Evolutionary conservation across 2,329 filamentous ascomycete genomes (phyloP).

Genomic region (Huntiella bhutanensis): DNA sequence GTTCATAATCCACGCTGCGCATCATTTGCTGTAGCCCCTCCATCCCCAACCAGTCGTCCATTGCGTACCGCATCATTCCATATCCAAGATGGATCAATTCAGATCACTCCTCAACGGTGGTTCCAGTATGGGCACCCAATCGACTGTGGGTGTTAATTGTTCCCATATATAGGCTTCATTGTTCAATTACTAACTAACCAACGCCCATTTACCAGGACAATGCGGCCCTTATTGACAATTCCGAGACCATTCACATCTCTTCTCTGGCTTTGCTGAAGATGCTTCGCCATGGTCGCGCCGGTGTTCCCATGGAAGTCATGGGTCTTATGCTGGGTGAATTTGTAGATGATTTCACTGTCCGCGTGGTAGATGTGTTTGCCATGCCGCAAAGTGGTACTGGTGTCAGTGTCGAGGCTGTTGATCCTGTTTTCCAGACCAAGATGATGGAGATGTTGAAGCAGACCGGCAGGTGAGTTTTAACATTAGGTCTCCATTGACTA

Average conservation of each 20-base stretch:
- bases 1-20: neutral
- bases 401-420: conserved; percentile 94
- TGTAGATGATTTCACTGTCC: conserved; percentile 44
- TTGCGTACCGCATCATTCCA: neutral
- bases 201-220: conserved; percentile 45
- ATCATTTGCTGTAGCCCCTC: neutral
- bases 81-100: conserved; percentile 8
- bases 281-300: conserved; percentile 89
- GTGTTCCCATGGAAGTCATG: conserved; percentile 99
- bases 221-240: conserved; percentile 86
- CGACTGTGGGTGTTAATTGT: conserved; percentile 7
- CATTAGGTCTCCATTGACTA: neutral
- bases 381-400: conserved; percentile 98
- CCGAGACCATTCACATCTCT: conserved; percentile 97
- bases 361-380: conserved; percentile 95
- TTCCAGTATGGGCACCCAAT: conserved; percentile 2
- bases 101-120: conserved; percentile 8
- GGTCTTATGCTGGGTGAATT: conserved; percentile 60
- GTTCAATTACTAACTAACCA: neutral
- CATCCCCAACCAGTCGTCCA: neutral
- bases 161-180: neutral
- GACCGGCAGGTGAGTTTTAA: conserved; percentile 59
- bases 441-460: conserved; percentile 99
- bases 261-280: conserved; percentile 95
- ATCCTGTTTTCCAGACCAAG: conserved; percentile 97